Base-by-base conservation (phyloP, 2,329 filamentous ascomycete species). In the Microdochium nivale region DNA sequence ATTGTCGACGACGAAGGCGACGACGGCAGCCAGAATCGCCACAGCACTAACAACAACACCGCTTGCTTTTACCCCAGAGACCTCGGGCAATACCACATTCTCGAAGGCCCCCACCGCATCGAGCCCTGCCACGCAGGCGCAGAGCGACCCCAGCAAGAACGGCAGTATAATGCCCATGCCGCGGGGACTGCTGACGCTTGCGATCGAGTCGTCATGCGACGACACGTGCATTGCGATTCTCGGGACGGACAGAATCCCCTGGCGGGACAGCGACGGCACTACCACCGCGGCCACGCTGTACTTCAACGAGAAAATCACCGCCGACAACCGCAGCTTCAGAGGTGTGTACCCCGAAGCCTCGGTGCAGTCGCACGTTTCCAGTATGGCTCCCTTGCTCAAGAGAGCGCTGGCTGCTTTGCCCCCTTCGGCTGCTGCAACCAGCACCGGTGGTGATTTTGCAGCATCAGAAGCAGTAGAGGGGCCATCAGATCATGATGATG, bases 151-250 rank as follows among this genome's bases (percentile, higher is more conserved):
- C 9, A 13, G 19, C 47, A 25, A 19, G 19, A 23, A 16, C 21
- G 14, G 24, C 10, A 37, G 5, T 25, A 35, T 37, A 47, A 11
- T 33, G 30, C 4, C 37, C 44, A 25, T n/a, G 27, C 57, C 54
- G 19, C 69, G 68, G 25, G 56, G 54, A 40, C 72, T 81, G 52
- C 64, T 79, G 19, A 83, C 79, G 4, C 78, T 92, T 48, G 87
- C 87, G 50, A 90, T 94, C 63, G 88, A 94, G 67, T 87, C 86
- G 10, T 90, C 87, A 2, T 94, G 92, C 76, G 92, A 97, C 70
- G 92, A 97, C 72, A 96, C 91, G 1, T 91, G 87, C 53, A 90
- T 96, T 21, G 87, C 92, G 27, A 70, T 97, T 48, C 76, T 96
- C 37, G 81, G 88, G 51, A 85, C 83, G 59, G 35, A 40, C 7